Evolutionary conservation across 176 grass and related monocot genomes (phyloP).

Genomic region (Juncus effusus): DNA sequence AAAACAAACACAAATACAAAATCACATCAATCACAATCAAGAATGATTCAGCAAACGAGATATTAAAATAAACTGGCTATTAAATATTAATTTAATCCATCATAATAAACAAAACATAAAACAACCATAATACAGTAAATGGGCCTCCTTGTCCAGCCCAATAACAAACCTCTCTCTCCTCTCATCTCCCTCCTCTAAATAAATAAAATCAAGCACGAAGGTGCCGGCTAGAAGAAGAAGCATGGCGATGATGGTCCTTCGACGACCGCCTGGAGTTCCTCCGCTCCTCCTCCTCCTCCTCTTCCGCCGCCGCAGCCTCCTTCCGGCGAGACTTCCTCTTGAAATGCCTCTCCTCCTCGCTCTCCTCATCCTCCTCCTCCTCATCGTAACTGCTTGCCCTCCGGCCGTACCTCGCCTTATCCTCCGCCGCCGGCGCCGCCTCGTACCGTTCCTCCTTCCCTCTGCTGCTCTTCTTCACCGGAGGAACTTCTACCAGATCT

Average conservation of each 20-base stretch:
- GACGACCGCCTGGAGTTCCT: slow-evolving; percentile 27
- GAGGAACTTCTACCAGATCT: slow-evolving; percentile 36
- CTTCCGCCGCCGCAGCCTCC: slow-evolving; percentile 40
- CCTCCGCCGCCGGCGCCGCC: slow-evolving; percentile 6
- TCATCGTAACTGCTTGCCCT: slow-evolving; percentile 28
- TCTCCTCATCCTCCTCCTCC: slow-evolving; percentile 40
- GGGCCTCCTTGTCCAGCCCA: too few species aligned
- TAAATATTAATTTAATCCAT: too few species aligned
- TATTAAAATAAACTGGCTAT: too few species aligned
- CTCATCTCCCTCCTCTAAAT: too few species aligned
- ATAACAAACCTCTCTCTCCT: too few species aligned
- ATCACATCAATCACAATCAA: too few species aligned
- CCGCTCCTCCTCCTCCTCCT: slow-evolving; percentile 25
- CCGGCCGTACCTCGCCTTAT: slow-evolving; percentile 22
- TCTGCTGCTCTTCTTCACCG: slow-evolving; percentile 36
- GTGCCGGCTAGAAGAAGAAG: too few species aligned
- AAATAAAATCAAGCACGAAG: too few species aligned
- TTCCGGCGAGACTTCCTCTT: slow-evolving; percentile 68
- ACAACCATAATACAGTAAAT: too few species aligned
- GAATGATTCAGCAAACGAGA: too few species aligned
- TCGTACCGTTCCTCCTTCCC: slow-evolving; percentile 22
- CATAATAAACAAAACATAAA: too few species aligned
- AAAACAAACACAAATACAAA: too few species aligned
- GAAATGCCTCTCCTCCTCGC: slow-evolving; percentile 87
- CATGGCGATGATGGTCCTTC: background rate